Conservation (phyloP, 441 rosid genomes). For the Gossypium laxum region DNA sequence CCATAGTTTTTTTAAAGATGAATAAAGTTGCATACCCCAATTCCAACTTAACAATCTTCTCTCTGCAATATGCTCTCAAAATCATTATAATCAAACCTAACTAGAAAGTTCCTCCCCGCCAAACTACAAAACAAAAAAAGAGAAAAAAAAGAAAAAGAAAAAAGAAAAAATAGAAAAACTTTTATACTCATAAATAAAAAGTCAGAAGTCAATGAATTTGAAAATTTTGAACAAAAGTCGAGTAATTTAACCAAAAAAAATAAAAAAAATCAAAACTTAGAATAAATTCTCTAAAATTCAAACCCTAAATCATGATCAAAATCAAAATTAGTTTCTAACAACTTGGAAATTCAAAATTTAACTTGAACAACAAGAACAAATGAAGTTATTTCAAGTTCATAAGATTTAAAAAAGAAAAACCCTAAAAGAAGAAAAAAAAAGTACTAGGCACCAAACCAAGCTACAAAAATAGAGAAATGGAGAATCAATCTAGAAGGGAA, state of each 20-base stretch:
- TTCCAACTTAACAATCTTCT: slow-evolving; percentile 43
- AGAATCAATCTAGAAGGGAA: slow-evolving; percentile 7
- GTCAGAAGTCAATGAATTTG: not conserved
- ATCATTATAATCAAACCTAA: slow-evolving; percentile 39
- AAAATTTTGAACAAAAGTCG: not conserved
- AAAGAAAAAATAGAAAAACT: not conserved
- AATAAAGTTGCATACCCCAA: slow-evolving; percentile 39
- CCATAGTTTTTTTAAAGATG: slow-evolving; percentile 47
- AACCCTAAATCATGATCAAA: slow-evolving; percentile 8
- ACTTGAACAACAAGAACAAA: not conserved
- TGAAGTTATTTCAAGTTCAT: slow-evolving; percentile 2
- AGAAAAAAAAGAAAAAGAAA: not conserved
- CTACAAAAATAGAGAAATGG: slow-evolving; percentile 18
- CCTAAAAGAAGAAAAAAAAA: not conserved
- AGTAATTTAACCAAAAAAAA: not conserved
- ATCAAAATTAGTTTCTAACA: not conserved
- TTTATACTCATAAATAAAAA: not conserved
- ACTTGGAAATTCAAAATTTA: not conserved
- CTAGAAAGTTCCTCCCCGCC: slow-evolving; percentile 15
- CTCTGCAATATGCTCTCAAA: slow-evolving; percentile 38
- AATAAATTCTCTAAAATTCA: not conserved
- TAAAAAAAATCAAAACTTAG: not conserved
- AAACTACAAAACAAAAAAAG: slow-evolving; percentile 16
- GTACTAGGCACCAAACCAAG: slow-evolving; percentile 30
- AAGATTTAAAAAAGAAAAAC: not conserved